phyloP scores from a whole-genome alignment of 495 filamentous ascomycete species.

The Diplogelasinospora grovesii region DNA sequence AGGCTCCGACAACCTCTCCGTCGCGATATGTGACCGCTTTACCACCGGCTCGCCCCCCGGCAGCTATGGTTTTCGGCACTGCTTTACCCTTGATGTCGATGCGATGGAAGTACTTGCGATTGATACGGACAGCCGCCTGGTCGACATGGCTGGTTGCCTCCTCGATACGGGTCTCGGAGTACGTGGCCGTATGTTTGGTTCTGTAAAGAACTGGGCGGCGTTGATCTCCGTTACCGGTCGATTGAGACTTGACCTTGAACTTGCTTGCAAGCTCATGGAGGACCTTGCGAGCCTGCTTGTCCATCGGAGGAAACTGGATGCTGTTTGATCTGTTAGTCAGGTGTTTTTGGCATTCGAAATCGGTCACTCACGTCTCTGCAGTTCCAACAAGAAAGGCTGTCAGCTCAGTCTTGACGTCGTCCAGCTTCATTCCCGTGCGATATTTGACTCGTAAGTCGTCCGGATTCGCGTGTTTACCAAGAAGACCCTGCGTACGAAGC shows the following conservation, averaged over 20 bases:
- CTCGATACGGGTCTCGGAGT: slow-evolving; percentile 39
- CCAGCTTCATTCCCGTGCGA: slow-evolving; percentile 58
- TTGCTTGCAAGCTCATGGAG: slow-evolving; percentile 68
- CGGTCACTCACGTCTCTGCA: slow-evolving; percentile 57
- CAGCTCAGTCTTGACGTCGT: slow-evolving; percentile 68
- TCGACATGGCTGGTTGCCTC: slow-evolving; percentile 30
- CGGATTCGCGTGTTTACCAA: slow-evolving; percentile 59
- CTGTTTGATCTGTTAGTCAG: slow-evolving; percentile 38
- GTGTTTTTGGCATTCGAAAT: not conserved
- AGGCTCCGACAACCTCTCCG: slow-evolving; percentile 83
- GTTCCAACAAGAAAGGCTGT: slow-evolving; percentile 59
- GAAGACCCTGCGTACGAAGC: slow-evolving; percentile 67
- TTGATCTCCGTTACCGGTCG: slow-evolving; percentile 61
- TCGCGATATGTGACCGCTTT: slow-evolving; percentile 59
- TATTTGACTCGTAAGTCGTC: slow-evolving; percentile 68
- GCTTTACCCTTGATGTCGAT: slow-evolving; percentile 35
- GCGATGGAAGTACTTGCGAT: slow-evolving; percentile 41
- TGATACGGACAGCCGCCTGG: slow-evolving; percentile 31
- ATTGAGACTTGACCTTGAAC: slow-evolving; percentile 76
- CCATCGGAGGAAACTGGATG: slow-evolving; percentile 76
- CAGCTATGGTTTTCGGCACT: slow-evolving; percentile 12
- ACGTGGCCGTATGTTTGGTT: slow-evolving; percentile 53
- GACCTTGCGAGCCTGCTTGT: slow-evolving; percentile 62
- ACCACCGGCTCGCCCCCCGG: slow-evolving; percentile 13
- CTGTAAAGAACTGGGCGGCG: slow-evolving; percentile 75